Conservation (phyloP, 192 early-diverging fungal genomes). For the Podila horticola region DNA sequence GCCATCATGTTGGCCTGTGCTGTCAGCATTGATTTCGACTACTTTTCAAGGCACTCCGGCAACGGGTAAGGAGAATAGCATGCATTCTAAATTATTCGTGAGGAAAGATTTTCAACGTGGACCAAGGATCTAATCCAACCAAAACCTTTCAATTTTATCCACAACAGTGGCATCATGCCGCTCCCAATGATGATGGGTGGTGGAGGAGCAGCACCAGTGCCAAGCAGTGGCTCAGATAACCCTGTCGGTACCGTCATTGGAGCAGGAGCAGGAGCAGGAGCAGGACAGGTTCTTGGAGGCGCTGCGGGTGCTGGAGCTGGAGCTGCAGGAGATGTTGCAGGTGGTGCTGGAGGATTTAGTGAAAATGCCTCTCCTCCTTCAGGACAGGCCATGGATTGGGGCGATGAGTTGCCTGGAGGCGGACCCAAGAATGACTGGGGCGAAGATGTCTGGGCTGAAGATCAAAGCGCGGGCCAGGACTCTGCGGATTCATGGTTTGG, state of each 20-base stretch:
- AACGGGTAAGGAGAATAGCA: constrained; percentile 42
- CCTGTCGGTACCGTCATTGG: constrained; percentile 23
- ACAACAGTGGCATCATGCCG: constrained; percentile 49
- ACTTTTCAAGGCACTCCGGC: constrained; percentile 80
- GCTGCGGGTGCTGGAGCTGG: constrained; percentile 17
- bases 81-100: constrained; percentile 9
- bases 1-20: constrained; percentile 85
- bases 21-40: constrained; percentile 90
- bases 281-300: constrained; percentile 26
- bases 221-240: constrained; percentile 20
- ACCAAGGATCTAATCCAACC: not conserved
- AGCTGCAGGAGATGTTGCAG: constrained; percentile 21
- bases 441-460: constrained; percentile 20
- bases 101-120: not conserved
- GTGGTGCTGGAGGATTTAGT: constrained; percentile 1
- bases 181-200: constrained; percentile 58
- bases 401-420: constrained; percentile 27
- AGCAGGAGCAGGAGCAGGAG: constrained; percentile 30
- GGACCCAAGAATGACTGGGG: constrained; percentile 44
- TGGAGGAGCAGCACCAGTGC: constrained; percentile 42
- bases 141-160: not conserved
- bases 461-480: constrained; percentile 14
- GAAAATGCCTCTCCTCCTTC: constrained; percentile 11
- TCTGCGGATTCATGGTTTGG: constrained; percentile 37
- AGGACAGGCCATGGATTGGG: constrained; percentile 36